Evolutionary conservation across 139 green algal species (phyloP).

Genomic region (Coelastrella sp.): DNA sequence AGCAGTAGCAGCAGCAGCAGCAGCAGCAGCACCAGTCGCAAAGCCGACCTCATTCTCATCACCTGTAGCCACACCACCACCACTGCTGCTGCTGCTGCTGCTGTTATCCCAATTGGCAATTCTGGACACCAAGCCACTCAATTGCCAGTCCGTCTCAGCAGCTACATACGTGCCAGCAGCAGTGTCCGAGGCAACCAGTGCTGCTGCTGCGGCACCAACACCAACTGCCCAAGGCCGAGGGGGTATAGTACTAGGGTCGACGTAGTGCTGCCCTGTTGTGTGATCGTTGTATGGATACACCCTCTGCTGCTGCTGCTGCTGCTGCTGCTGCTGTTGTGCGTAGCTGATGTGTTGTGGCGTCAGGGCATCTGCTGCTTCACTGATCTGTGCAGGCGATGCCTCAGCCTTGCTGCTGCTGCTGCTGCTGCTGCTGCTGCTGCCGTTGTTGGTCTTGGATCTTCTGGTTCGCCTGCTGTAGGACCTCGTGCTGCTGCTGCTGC

Average conservation of each 20-base stretch:
- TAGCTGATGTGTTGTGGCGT: not conserved
- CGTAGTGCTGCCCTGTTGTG: not conserved
- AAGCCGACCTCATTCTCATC: too few relatives aligned
- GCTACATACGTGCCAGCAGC: not conserved
- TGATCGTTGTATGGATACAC: not conserved
- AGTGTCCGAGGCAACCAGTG: not conserved
- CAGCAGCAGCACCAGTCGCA: not conserved
- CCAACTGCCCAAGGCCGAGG: not conserved
- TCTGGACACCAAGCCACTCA: not conserved
- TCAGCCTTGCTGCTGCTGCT: not conserved
- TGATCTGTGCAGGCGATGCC: not conserved
- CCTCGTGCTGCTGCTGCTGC: not conserved
- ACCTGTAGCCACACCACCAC: too few relatives aligned
- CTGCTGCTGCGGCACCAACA: not conserved
- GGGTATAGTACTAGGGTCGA: not conserved
- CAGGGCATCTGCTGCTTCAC: not conserved
- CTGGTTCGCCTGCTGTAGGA: too few relatives aligned
- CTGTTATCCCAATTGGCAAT: not conserved
- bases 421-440: constrained; percentile 3
- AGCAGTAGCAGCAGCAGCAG: not conserved
- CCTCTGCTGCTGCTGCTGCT: constrained; percentile 11
- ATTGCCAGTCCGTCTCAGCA: not conserved
- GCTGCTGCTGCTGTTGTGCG: not conserved
- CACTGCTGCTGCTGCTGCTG: not conserved
- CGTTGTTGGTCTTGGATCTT: not conserved